Evolutionary conservation across 2,329 filamentous ascomycete genomes (phyloP).

Genomic region (Lecanicillium sp.): DNA sequence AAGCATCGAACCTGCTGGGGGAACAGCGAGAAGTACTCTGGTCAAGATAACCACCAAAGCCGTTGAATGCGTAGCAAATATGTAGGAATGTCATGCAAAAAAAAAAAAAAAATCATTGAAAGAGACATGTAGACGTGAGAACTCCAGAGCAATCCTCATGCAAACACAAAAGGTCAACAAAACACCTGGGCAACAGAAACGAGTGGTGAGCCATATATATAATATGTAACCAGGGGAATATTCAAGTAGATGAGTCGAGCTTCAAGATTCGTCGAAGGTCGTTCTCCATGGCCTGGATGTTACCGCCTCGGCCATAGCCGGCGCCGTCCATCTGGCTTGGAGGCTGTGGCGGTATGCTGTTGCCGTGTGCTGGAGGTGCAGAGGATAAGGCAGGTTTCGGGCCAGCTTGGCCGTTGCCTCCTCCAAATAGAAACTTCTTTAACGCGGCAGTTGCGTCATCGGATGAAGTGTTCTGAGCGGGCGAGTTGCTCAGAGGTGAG

Average conservation of each 20-base stretch:
- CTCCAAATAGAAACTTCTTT: conserved; percentile 48
- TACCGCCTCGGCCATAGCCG: conserved; percentile 15
- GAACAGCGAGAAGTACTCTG: too few relatives aligned
- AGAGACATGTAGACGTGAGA: not conserved
- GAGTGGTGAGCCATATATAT: too few relatives aligned
- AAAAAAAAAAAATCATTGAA: not conserved
- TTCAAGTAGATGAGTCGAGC: conserved; percentile 17
- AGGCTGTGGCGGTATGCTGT: conserved; percentile 1
- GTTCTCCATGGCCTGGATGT: conserved; percentile 44
- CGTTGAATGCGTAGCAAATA: too few relatives aligned
- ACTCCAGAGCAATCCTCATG: too few relatives aligned
- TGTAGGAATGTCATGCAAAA: not conserved
- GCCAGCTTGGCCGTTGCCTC: conserved; percentile 9
- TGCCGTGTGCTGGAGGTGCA: not conserved
- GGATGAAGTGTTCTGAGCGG: conserved; percentile 27
- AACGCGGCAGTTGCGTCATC: conserved; percentile 8
- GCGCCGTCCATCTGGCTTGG: conserved; percentile 1
- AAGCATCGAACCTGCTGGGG: too few relatives aligned
- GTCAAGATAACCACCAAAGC: too few relatives aligned
- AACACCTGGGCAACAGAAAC: not conserved
- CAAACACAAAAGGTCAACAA: not conserved
- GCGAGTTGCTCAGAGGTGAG: conserved; percentile 20
- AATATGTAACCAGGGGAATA: too few relatives aligned
- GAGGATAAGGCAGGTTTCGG: conserved; percentile 5
- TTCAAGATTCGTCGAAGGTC: conserved; percentile 47